phyloP scores from a whole-genome alignment of 2,329 filamentous ascomycete species.

The Claviceps paspali region DNA sequence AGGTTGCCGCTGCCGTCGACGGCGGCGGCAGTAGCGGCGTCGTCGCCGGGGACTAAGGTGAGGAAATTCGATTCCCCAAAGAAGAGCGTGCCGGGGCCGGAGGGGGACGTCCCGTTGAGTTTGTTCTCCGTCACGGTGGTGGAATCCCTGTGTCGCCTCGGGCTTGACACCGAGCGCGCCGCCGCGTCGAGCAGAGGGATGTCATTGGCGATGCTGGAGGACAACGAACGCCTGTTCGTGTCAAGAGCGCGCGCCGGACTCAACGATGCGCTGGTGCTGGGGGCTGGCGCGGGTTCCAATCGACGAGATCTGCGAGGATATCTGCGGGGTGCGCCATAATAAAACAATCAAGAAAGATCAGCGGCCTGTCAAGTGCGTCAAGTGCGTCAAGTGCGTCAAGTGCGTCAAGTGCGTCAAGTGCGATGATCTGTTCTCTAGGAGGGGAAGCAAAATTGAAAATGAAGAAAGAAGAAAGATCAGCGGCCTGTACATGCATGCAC shows the following conservation, averaged over 20 bases:
- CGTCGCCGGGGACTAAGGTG: constrained; percentile 17
- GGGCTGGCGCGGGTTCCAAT: constrained; percentile 5
- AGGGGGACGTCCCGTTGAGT: constrained; percentile 6
- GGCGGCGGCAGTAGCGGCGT: constrained; percentile 1
- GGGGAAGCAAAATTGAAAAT: no score
- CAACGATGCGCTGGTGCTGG: constrained; percentile 1
- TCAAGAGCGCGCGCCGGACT: constrained; percentile 2
- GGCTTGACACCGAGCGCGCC: neutral
- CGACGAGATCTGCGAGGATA: constrained; percentile 12
- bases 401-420: no score
- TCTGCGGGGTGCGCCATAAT: constrained; percentile 4
- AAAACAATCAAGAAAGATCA: no score
- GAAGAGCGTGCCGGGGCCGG: constrained; percentile 16
- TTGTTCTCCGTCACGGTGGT: neutral
- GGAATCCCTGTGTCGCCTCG: constrained; percentile 1
- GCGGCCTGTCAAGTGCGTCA: no score
- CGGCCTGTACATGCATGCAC: no score
- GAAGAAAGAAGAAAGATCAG: no score
- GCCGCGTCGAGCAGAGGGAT: neutral
- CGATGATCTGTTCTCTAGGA: no score
- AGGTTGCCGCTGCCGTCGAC: neutral
- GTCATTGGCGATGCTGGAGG: constrained; percentile 3
- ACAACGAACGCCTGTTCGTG: neutral
- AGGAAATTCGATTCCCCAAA: constrained; percentile 25
- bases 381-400: no score